phyloP scores from a whole-genome alignment of 257 asterid species.

The Anisodus acutangulus region DNA sequence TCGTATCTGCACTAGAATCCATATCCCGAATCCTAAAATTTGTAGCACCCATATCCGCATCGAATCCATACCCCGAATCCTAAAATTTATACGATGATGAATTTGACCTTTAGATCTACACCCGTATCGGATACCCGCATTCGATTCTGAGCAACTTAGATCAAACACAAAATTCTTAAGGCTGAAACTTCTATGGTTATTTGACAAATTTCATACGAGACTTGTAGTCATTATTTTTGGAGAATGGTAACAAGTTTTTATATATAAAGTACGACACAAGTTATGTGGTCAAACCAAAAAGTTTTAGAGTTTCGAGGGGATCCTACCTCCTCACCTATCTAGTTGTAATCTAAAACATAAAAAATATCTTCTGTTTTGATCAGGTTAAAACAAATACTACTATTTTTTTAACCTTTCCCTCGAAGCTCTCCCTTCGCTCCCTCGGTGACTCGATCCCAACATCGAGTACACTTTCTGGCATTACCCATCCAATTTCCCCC shows the following conservation, averaged over 20 bases:
- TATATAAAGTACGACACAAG: not conserved
- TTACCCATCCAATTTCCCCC: not conserved
- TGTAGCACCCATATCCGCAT: not conserved
- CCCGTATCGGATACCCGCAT: not conserved
- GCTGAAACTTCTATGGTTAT: not conserved
- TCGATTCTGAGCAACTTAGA: not conserved
- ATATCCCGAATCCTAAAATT: not conserved
- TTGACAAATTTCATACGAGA: not conserved
- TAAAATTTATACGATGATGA: slow-evolving; percentile 1
- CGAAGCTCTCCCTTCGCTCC: no score
- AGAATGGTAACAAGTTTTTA: not conserved
- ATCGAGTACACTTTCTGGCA: not conserved
- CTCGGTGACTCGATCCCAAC: no score
- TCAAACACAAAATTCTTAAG: not conserved
- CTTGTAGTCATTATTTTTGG: not conserved
- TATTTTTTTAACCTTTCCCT: no score
- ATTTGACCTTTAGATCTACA: not conserved
- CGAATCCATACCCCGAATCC: not conserved
- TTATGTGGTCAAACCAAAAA: not conserved
- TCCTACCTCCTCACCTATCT: not conserved
- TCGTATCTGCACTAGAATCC: no score
- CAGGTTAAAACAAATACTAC: no score
- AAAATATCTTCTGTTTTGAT: not conserved
- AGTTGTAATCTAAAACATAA: not conserved
- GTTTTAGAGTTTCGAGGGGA: not conserved